Evolutionary conservation across 2,329 filamentous ascomycete species (phyloP).

Genomic region (Aspergillus intermedius): DNA sequence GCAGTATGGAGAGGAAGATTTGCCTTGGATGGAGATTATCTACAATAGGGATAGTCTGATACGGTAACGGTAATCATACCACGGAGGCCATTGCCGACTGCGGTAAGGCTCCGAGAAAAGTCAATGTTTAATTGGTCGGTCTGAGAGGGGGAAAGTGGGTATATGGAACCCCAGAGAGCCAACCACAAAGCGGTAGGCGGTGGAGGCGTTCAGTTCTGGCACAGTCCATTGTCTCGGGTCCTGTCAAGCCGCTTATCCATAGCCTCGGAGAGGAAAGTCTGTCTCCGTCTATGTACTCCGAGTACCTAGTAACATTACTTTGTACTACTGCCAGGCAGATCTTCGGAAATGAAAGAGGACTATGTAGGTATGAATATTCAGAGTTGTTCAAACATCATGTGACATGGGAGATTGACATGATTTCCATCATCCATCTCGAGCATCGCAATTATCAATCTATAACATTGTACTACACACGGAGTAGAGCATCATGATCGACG

Average conservation of each 20-base stretch:
- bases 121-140: not conserved
- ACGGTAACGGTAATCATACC: not conserved
- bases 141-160: not conserved
- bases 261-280: not conserved
- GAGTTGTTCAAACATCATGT: not conserved
- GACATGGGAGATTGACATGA: not conserved
- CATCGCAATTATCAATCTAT: not conserved
- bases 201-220: not conserved
- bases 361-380: not conserved
- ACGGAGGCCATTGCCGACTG: not conserved
- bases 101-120: not conserved
- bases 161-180: not conserved
- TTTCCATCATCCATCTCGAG: not conserved
- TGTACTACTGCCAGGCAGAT: not conserved
- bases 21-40: not conserved
- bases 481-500: not conserved
- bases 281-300: too few relatives aligned
- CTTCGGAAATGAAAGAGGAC: not conserved
- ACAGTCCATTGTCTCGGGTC: conserved; percentile 18
- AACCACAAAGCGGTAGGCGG: not conserved
- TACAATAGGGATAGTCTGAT: not conserved
- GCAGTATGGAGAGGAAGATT: not conserved
- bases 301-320: too few relatives aligned
- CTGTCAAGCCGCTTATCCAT: conserved; percentile 10
- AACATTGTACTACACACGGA: not conserved